Evolutionary conservation across 495 filamentous ascomycete species (phyloP), one percentile per base, ranked within the genome.

Genomic region (Extremus antarcticus): DNA sequence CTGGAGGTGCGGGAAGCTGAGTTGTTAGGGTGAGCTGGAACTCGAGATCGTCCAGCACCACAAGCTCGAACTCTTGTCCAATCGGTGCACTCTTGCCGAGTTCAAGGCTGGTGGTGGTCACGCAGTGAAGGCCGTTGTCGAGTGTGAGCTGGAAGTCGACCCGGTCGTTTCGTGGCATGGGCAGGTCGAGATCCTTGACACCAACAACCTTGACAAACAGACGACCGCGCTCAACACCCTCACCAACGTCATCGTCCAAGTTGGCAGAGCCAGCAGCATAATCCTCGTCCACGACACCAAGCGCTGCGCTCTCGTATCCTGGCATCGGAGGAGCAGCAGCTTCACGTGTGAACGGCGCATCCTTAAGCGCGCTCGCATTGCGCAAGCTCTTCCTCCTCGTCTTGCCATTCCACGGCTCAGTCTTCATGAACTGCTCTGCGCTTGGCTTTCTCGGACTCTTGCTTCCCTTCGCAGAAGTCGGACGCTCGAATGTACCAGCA

Each of bases 191-290:
- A 59, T 96, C 90, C 65, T 97, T 97, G 20, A 96, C 87, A 17
- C 92, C 90, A 61, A 97, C 83, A 25, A 98, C 92, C 71, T 98
- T 98, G 35, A 97, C 90, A 65, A 98, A 97, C 1, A 98, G 73
- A 55, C 94, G 74, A n/a, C 92, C 92, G 60, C 91, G 72, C 73
- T 98, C 92, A 47, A 83, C 85, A 50, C 82, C 86, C 25, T 95
- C 90, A 40, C 85, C 85, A 1, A 78, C 74, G 3, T 77, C 73
- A 40, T 75, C 68, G 7, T 82, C 58, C 35, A 60, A 39, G 46
- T 25, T 57, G n/a, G n/a, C 71, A 0, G 73, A 63, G 20, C 65
- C 62, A 16, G 75, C 69, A 40, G 83, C 79, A 24, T 78, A 76
- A 51, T 83, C 83, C 25, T 82, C 79, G 22, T 57, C 65, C 19